Base-by-base conservation (phyloP, 2,329 filamentous ascomycete genomes). In the Mycocentrospora acerina region DNA sequence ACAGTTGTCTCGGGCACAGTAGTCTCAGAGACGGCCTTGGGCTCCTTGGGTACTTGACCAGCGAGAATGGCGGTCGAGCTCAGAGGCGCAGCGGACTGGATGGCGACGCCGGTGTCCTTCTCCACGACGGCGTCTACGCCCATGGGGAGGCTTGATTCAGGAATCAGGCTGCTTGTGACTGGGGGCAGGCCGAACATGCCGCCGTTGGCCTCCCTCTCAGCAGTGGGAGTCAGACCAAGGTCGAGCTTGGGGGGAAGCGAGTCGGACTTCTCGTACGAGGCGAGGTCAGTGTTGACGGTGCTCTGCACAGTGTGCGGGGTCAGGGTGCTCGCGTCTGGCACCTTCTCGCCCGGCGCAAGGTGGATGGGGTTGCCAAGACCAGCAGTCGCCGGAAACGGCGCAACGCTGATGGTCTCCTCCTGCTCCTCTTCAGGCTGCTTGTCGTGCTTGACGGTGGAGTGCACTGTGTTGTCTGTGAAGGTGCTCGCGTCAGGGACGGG, bases 211-310 rank as follows among this genome's bases (percentile, higher is more conserved):
- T 72, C 69, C 32, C 60, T 63, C 42, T 75, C 70, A 29, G 67
- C 63, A 15, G 66, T 62, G 28, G 71, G 67, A 29, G 70, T 72
- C 25, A 58, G 44, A n/a, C 71, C 67, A 16, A 73, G 70, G 18
- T 71, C 67, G 10, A 76, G 60, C 24, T 73, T 51, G 24, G 67
- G 66, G 42, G 70, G 67, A 17, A 60, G 58, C 40, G 82, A 78
- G 59, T 86, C 86, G 48, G 83, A 82, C 67, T 87, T 87, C 66
- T 94, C 85, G 68, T 96, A 97, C 2, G 88, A 91, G 53, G 83
- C 87, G 66, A 89, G 79, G 65, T 96, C 90, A 6, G 67, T 70
- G 38, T 74, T 68, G 55, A 50, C 59, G 8, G 60, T 67, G 50
- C 78, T 81, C 28, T 83, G 81, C 59, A 95, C 79, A 34, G 89